Base-by-base conservation (phyloP, 495 filamentous ascomycete species). In the Thermothielavioides terrestris region DNA sequence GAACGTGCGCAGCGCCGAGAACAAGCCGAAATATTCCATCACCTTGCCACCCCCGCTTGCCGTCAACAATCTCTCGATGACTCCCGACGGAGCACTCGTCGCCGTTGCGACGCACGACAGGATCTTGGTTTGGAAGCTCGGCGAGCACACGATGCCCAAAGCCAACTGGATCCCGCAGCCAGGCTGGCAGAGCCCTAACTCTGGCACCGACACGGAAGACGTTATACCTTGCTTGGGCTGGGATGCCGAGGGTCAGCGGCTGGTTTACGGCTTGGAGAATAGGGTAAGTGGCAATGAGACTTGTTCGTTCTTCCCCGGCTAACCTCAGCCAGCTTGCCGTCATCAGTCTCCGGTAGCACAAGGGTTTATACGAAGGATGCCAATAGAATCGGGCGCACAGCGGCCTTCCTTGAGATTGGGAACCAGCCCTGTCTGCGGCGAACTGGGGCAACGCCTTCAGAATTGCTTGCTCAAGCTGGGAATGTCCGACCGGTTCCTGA, bases 211-310 rank as follows among this genome's bases (percentile, higher is more conserved):
- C 10, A 11, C 53, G 1, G 68, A 72, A 10, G 75, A 78, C 27
- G 66, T 69, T 40, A 64, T 68, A 28, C 76, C 81, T 34, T 81
- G 78, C 49, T 60, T 91, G 17, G 76, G 78, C 39, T 94, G 88
- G 88, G 85, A 91, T 67, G 72, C 76, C 0, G 78, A 87, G 61
- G 84, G 86, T 2, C 80, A 83, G 55, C 82, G 79, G 59, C 72
- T 94, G 49, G 85, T 83, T 1, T 86, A 84, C 60, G 83, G 85
- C 15, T 18, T 52, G 34, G 54, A 56, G 8, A 56, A 46, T 20
- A 45, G 49, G 17, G 69, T 75, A 46, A 34, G 50, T 52, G n/a
- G 11, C 34, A 0, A 2, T 32, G 8, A 2, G 14, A 4, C 6
- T 26, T 23, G 4, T 7, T 15, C 1, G n/a, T 2, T 25, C 9